Evolutionary conservation across 2,329 filamentous ascomycete genomes (phyloP), one percentile per base, ranked within the genome.

Genomic region (Keithomyces neogunnii): DNA sequence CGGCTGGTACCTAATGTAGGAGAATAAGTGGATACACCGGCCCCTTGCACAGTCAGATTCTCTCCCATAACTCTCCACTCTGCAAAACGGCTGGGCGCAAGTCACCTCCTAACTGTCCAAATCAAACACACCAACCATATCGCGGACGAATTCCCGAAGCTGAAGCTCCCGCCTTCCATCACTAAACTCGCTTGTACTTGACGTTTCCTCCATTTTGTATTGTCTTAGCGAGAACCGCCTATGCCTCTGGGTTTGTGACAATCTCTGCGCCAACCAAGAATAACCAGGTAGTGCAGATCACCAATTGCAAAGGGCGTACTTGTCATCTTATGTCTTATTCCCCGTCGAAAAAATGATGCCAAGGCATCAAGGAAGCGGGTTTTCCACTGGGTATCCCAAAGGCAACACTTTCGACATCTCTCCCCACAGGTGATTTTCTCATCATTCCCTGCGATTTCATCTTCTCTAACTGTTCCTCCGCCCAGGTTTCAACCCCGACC

Each of bases 341-440:
- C 48, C 51, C 51, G 51, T 57, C 66, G 72, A 71, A 67, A 84
- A 82, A 74, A 87, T 86, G 82, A 90, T 93, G 83, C 88, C 92
- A 67, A 83, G 89, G 75, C 89, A 95, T 77, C 80, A 86, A 66
- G 73, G 75, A 55, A 73, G 74, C 69, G 85, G 85, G 68, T 92
- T 87, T 70, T 82, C 85, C 56, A 95, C 93, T 74, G 91, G 89
- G 65, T 91, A 91, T 68, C 86, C 87, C 57, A 79, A 84, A 57
- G 80, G 78, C 54, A 85, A 85, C 64, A 88, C 86, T 45, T 92
- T 95, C 66, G 89, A 89, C 59, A 91, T 95, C 63, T 89, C 88
- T 60, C 88, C 89, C 60, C 89, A 96, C 69, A 88, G 89, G 87
- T 95, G 81, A 42, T 29, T 28, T 5, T 45, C 1, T 31, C 28